A percentile compares a stretch with the other conserved stretches of the same genome.
Conservation (phyloP, 1,284 basidiomycete species). For the Trametes pubescens region DNA sequence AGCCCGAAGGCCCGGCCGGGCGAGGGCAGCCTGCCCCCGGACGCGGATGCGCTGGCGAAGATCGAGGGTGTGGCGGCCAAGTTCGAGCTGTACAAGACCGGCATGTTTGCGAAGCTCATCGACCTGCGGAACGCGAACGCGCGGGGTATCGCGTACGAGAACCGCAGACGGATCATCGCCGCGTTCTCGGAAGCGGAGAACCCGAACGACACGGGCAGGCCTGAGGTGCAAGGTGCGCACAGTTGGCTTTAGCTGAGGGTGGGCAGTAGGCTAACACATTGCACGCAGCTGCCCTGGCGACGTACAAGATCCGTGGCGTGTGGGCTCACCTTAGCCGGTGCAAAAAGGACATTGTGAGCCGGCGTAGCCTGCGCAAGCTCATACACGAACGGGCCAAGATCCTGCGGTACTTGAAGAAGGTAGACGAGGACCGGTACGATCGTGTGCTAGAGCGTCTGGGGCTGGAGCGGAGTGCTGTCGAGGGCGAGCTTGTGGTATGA, state of each 20-base stretch:
- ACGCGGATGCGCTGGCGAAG: not conserved
- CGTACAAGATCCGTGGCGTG: slow-evolving; percentile 86
- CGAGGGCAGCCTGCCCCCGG: slow-evolving; percentile 9
- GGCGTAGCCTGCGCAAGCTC: slow-evolving; percentile 75
- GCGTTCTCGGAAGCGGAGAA: slow-evolving; percentile 80
- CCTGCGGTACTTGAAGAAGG: slow-evolving; percentile 81
- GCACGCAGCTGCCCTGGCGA: slow-evolving; percentile 81
- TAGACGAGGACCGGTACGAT: slow-evolving; percentile 79
- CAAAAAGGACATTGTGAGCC: slow-evolving; percentile 84
- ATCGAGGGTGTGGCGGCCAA: not conserved
- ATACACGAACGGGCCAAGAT: slow-evolving; percentile 87
- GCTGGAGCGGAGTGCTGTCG: slow-evolving; percentile 81
- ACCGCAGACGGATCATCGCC: slow-evolving; percentile 80
- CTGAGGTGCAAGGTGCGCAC: slow-evolving; percentile 87
- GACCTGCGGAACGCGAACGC: slow-evolving; percentile 91
- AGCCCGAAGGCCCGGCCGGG: not conserved
- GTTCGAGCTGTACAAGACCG: slow-evolving; percentile 65
- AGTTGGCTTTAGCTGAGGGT: not conserved
- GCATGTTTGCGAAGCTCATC: slow-evolving; percentile 73
- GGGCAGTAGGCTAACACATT: slow-evolving; percentile 1
- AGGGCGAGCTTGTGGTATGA: slow-evolving; percentile 84
- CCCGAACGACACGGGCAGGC: slow-evolving; percentile 81
- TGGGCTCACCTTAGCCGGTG: slow-evolving; percentile 76
- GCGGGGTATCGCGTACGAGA: slow-evolving; percentile 85
- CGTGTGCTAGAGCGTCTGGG: slow-evolving; percentile 78